These are phyloP conservation scores for Daucus carota DNA, from an alignment of 129 eudicot species.

Conservation along the genomic window DNA sequence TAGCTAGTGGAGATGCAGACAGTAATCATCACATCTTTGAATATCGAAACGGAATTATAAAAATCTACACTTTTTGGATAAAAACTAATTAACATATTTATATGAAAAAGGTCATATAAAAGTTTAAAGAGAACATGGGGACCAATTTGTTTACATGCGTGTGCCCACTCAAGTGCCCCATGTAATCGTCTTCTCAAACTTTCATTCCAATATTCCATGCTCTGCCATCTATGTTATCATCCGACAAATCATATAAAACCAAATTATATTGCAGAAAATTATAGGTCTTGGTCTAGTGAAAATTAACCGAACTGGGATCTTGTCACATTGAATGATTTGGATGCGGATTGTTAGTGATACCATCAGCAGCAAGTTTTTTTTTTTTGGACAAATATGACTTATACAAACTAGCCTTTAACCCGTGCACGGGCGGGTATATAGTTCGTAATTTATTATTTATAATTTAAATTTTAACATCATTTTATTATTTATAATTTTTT, in stretches of 20 bases:
- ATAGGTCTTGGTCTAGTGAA: too few species aligned
- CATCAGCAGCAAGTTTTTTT: too few species aligned
- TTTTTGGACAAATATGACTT: too few species aligned
- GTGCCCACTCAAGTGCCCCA: constrained; percentile 37
- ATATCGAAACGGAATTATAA: neutral
- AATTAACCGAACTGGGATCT: too few species aligned
- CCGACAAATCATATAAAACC: neutral
- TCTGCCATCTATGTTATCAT: neutral
- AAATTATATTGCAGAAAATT: neutral
- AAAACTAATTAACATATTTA: neutral
- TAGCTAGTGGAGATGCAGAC: constrained; percentile 26
- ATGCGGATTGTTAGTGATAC: too few species aligned
- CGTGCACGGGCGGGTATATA: too few species aligned
- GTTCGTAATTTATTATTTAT: too few species aligned
- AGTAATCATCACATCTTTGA: constrained; percentile 30
- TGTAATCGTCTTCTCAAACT: constrained; percentile 4
- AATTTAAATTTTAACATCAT: too few species aligned
- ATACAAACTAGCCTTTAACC: too few species aligned
- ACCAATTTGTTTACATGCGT: constrained; percentile 46
- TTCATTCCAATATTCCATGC: neutral
- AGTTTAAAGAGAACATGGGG: constrained; percentile 26
- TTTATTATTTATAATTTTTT: too few species aligned
- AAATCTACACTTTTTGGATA: neutral
- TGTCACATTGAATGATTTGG: neutral
- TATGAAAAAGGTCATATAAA: constrained; percentile 1